Evolutionary conservation across 2,329 filamentous ascomycete genomes (phyloP).

Genomic region (Dactylonectria macrodidyma): DNA sequence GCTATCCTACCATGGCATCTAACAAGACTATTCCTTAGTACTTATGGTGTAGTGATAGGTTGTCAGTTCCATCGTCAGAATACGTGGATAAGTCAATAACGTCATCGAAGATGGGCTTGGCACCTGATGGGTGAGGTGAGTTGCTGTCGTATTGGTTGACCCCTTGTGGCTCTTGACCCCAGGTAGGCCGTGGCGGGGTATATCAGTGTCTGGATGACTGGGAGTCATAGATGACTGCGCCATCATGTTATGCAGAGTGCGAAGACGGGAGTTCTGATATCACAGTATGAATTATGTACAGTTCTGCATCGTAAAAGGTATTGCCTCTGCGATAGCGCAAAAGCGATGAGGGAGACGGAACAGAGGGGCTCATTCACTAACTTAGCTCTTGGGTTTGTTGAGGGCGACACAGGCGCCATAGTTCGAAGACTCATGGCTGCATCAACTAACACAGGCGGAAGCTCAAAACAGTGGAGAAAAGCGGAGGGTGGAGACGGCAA

Average conservation of each 20-base stretch:
- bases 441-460: background rate
- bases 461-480: too few relatives aligned
- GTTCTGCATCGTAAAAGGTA: too few relatives aligned
- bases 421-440: background rate
- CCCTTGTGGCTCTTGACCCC: background rate
- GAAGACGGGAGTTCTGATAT: background rate
- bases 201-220: background rate
- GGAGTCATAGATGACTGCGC: background rate
- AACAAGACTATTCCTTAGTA: background rate
- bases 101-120: background rate
- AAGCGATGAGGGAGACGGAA: too few relatives aligned
- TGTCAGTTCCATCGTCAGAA: background rate
- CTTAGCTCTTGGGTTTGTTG: too few relatives aligned
- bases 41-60: background rate
- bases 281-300: too few relatives aligned
- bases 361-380: too few relatives aligned
- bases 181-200: background rate
- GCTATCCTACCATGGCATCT: background rate
- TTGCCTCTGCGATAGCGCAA: too few relatives aligned
- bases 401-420: background rate
- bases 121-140: background rate
- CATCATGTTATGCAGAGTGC: background rate
- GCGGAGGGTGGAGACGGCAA: background rate
- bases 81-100: background rate
- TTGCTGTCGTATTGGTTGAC: background rate